Evolutionary conservation across 2,329 filamentous ascomycete species (phyloP), one percentile per base, ranked within the genome.

Genomic region (Aspergillus melleus): DNA sequence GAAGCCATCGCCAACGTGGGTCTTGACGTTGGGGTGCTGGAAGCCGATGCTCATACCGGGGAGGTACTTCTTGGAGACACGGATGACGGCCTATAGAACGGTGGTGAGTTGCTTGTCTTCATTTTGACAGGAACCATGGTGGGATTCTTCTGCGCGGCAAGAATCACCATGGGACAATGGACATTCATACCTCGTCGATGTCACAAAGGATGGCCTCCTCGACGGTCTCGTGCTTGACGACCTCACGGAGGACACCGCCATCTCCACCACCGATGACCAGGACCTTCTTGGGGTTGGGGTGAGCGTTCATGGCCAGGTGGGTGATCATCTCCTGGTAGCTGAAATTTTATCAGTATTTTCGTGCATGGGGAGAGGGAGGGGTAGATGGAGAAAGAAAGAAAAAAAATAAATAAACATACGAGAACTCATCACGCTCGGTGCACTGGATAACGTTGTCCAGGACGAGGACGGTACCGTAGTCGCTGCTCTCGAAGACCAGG

Each of bases 291-390:
- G 95, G 95, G 84, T 96, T 88, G 70, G 95, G 95, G 87, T 99
- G 95, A 56, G 94, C 92, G 87, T 96, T 95, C 90, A 99, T 92
- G 81, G 92, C 95, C 69, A 99, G 86, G 82, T 99, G 92, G 70
- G 94, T 93, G 81, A 99, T 99, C 95, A 99, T 99, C 87, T 99
- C 95, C 85, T 99, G 95, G 88, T 96, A 96, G 72, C 82, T 84
- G n/a, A 16, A 19, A 55, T 20, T 22, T 26, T 39, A 19, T 49
- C 24, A 49, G 20, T 22, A 16, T 24, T 14, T 14, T 42, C 20
- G 6, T 42, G 6, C 22, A 54, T 20, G 52, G 29, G 52, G 52
- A 36, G 36, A 24, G 16, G 26, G 26, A 29, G 26, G 26, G 26
- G 26, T 29, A 29, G 8, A 29, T 29, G 26, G 26, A 22, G 36